Conservation (phyloP, 2,329 filamentous ascomycete species). For the Aspergillus ruber region DNA sequence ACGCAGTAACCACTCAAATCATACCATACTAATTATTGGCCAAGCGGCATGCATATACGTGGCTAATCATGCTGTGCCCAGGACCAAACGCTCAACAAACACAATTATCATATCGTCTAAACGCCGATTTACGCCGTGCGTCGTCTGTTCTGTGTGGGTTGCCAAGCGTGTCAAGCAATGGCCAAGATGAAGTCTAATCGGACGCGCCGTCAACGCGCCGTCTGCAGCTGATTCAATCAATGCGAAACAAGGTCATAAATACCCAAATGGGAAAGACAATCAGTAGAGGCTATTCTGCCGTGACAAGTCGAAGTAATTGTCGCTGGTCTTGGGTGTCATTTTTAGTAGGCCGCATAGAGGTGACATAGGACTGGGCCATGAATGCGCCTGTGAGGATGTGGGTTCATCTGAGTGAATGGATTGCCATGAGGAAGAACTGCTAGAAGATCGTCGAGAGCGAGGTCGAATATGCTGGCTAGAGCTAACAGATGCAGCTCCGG, state of each 20-base stretch:
- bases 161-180: no score
- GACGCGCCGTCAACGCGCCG: no score
- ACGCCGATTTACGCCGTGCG: no score
- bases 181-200: no score
- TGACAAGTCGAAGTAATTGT: neutral
- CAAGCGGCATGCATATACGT: neutral
- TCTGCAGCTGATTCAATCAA: neutral
- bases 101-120: no score
- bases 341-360: constrained; percentile 6
- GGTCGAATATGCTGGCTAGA: neutral
- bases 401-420: neutral
- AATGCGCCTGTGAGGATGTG: neutral
- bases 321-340: constrained; percentile 10
- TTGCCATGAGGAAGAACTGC: neutral
- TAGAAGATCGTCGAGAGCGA: constrained; percentile 4
- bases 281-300: neutral
- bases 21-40: neutral
- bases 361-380: constrained; percentile 7
- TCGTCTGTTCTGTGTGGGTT: no score
- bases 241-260: neutral
- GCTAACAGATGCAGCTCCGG: constrained; percentile 1
- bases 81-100: no score
- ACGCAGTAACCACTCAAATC: neutral
- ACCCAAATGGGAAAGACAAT: neutral
- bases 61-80: no score